A percentile compares a stretch with the other conserved stretches of the same genome.
Conservation (phyloP, 176 grass and related monocot genomes). For the Carex pumila region DNA sequence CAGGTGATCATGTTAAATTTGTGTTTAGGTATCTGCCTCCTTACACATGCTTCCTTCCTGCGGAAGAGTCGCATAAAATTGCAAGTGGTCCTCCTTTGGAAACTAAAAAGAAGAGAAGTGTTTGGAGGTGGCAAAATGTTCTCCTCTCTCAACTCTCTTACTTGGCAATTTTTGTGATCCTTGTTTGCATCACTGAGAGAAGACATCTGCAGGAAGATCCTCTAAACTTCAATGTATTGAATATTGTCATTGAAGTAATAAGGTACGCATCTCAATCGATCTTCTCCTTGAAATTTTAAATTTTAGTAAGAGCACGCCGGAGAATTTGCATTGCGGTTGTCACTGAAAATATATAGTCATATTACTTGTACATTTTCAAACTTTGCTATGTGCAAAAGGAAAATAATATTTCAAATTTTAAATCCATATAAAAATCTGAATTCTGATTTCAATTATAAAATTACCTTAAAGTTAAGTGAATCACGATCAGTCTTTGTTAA, state of each 20-base stretch:
- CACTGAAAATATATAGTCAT: not conserved
- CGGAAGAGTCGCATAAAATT: slow-evolving; percentile 3
- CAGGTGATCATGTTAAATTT: not conserved
- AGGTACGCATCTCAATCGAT: slow-evolving; percentile 19
- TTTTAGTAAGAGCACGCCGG: not conserved
- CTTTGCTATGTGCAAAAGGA: no score
- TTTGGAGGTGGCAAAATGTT: slow-evolving; percentile 22
- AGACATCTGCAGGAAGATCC: slow-evolving; percentile 42
- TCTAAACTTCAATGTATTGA: slow-evolving; percentile 55
- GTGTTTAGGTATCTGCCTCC: slow-evolving; percentile 58
- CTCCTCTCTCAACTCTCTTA: slow-evolving; percentile 48
- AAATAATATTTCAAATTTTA: not conserved
- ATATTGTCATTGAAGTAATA: slow-evolving; percentile 51
- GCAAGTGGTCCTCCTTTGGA: not conserved
- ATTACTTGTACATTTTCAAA: no score
- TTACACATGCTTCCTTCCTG: slow-evolving; percentile 42
- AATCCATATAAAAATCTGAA: no score
- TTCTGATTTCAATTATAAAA: no score
- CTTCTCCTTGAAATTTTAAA: not conserved
- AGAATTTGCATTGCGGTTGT: not conserved
- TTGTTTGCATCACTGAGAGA: slow-evolving; percentile 65
- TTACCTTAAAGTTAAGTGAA: not conserved
- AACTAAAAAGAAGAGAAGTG: slow-evolving; percentile 4
- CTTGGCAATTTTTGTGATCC: slow-evolving; percentile 38
- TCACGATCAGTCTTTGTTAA: not conserved